Evolutionary conservation across 768 basidiomycete species (phyloP).

Genomic region (Pleurotus djamor): DNA sequence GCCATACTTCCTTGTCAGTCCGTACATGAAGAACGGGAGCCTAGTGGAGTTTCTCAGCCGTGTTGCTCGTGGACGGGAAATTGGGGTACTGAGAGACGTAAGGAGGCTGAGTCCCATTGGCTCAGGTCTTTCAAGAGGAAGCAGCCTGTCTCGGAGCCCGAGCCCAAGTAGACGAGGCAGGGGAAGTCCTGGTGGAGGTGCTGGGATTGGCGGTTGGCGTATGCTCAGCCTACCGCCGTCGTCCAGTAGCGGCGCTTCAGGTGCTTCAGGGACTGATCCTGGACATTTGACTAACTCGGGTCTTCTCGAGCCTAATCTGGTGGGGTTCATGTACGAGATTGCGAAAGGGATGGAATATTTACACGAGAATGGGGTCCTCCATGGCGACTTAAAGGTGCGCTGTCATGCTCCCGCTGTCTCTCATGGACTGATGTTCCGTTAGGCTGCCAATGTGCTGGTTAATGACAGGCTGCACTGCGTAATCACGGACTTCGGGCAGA

Average conservation of each 20-base stretch:
- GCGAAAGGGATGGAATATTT: constrained; percentile 83
- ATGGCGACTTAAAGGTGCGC: constrained; percentile 77
- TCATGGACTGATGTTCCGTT: neutral
- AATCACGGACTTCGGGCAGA: constrained; percentile 83
- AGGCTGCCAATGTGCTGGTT: constrained; percentile 78
- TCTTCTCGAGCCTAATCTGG: constrained; percentile 30
- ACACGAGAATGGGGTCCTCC: constrained; percentile 64
- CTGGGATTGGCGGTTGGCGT: constrained; percentile 3
- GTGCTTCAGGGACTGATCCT: neutral
- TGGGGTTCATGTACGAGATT: constrained; percentile 70
- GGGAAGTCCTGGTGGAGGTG: constrained; percentile 3
- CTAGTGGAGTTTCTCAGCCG: constrained; percentile 56
- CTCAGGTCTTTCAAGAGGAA: constrained; percentile 7
- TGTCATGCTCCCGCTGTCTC: neutral
- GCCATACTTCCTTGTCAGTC: constrained; percentile 80
- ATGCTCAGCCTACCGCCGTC: constrained; percentile 7
- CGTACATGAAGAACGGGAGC: constrained; percentile 66
- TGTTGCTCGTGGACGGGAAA: constrained; percentile 21
- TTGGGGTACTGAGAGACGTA: constrained; percentile 13
- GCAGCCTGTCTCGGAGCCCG: constrained; percentile 8
- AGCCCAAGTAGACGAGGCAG: constrained; percentile 8
- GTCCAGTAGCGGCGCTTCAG: constrained; percentile 2
- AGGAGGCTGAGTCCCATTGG: constrained; percentile 15
- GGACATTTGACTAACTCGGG: neutral
- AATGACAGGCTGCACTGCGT: constrained; percentile 65